Base-by-base conservation (phyloP, 1,139 yeast species). In the Candida labiduridarum region DNA sequence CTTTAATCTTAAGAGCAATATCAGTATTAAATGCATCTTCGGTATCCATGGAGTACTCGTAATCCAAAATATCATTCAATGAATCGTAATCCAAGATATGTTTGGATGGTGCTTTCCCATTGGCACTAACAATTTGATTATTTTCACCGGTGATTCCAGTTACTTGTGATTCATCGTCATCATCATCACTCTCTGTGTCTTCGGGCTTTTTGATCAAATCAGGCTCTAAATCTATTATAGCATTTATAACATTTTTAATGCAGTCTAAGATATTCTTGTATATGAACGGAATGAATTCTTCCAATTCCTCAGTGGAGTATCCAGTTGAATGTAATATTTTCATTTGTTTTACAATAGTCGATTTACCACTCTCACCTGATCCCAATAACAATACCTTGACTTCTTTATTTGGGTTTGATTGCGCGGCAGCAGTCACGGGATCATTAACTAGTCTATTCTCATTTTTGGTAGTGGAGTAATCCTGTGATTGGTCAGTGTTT, bases 351-450 rank as follows among this genome's bases (percentile, higher is more conserved):
- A 87, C 80, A 45, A 87, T 83, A 4, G 94, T 87, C 2, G 91
- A 84, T 61, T 87, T 87, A 14, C 94, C 94, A 59, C 87, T 80
- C 62, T 87, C 95, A 25, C 94, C 95, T 0, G 92, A 84, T 7
- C 95, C 95, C 48, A 87, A 68, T 41, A 87, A 69, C 36, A 87
- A 69, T 41, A 85, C 82, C 62, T 87, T 87, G 33, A 85, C 80
- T 55, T 80, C 84, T 51, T 74, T 73, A 19, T 63, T 36, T 8
- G 56, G 45, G 35, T 50, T 50, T 29, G 51, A 48, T 14, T 50
- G 43, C 12, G 41, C 48, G 9, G 53, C 56, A 2, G 57, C 56
- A 18, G 54, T 57, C 9, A 53, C 56, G 11, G 59, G 58, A 29
- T 54, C 55, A 14, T 29, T 46, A 27, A 35, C 25, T 27, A 44